Percentiles rank a stretch among this genome's conserved stretches.
Evolutionary conservation across 257 asterid genomes (phyloP).

Genomic region (Orobanche coerulescens): DNA sequence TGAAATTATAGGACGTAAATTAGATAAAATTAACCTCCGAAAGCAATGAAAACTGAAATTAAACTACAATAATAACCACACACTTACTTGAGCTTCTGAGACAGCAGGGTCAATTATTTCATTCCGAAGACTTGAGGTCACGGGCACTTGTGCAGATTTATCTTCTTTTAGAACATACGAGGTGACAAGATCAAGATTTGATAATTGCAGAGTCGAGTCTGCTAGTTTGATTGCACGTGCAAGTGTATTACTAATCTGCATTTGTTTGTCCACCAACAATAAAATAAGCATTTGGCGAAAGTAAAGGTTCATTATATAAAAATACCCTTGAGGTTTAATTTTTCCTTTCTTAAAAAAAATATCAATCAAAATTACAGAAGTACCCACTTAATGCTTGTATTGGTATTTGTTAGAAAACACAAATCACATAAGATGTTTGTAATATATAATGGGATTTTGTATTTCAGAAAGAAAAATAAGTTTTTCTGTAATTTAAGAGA

Average conservation of each 20-base stretch:
- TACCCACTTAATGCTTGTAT: background rate
- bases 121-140: constrained; percentile 50
- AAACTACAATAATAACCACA: constrained; percentile 6
- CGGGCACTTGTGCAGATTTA: constrained; percentile 63
- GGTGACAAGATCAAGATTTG: constrained; percentile 72
- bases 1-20: background rate
- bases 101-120: constrained; percentile 70
- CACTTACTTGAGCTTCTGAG: constrained; percentile 73
- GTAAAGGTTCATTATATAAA: background rate
- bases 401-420: background rate
- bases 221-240: constrained; percentile 71
- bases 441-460: background rate
- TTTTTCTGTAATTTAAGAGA: background rate
- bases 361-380: background rate
- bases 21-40: background rate
- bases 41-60: constrained; percentile 2
- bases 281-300: constrained; percentile 11
- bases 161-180: constrained; percentile 64
- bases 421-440: background rate
- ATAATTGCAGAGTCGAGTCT: constrained; percentile 64
- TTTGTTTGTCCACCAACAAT: constrained; percentile 22
- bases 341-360: background rate
- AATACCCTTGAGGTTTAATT: too few relatives aligned
- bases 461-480: background rate
- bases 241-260: constrained; percentile 69